Percentiles rank a stretch among this genome's conserved stretches.
phyloP scores from a whole-genome alignment of 371 early-diverging fungal species.

The Chytridiales sp. region DNA sequence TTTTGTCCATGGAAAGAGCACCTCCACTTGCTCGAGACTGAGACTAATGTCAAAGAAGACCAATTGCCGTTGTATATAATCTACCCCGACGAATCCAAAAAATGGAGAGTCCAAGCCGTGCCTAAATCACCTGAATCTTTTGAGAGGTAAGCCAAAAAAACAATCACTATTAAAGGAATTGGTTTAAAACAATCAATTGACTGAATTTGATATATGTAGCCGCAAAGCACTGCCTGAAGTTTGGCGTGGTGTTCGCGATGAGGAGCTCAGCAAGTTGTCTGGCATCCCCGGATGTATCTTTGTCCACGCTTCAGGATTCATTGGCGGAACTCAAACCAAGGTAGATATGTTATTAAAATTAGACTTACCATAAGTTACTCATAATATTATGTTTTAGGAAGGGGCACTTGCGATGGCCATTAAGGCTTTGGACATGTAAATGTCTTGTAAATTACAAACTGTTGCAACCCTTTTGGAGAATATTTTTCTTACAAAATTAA shows the following conservation, averaged over 20 bases:
- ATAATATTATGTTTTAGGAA: neutral
- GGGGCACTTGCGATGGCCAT: constrained; percentile 19
- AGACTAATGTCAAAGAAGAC: constrained; percentile 21
- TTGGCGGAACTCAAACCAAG: constrained; percentile 74
- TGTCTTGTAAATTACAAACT: too few species aligned
- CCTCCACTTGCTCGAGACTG: constrained; percentile 35
- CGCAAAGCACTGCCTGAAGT: constrained; percentile 88
- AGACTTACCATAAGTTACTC: neutral
- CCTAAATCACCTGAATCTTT: constrained; percentile 77
- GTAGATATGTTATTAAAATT: constrained; percentile 23
- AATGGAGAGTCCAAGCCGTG: constrained; percentile 49
- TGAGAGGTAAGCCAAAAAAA: constrained; percentile 55
- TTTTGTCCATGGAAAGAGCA: constrained; percentile 85
- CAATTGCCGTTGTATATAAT: constrained; percentile 71
- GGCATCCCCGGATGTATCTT: constrained; percentile 86
- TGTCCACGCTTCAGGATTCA: constrained; percentile 95
- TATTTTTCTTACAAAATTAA: too few species aligned
- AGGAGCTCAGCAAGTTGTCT: constrained; percentile 73
- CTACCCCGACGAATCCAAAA: constrained; percentile 70
- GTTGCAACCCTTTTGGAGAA: too few species aligned
- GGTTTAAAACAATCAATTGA: neutral
- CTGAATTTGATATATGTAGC: constrained; percentile 26
- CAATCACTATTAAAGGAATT: too few species aligned
- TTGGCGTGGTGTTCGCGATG: constrained; percentile 93
- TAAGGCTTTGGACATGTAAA: constrained; percentile 22